Percentiles rank a stretch among this genome's conserved stretches.
Conservation (phyloP, 768 basidiomycete genomes). For the Leccinum uliginosum region DNA sequence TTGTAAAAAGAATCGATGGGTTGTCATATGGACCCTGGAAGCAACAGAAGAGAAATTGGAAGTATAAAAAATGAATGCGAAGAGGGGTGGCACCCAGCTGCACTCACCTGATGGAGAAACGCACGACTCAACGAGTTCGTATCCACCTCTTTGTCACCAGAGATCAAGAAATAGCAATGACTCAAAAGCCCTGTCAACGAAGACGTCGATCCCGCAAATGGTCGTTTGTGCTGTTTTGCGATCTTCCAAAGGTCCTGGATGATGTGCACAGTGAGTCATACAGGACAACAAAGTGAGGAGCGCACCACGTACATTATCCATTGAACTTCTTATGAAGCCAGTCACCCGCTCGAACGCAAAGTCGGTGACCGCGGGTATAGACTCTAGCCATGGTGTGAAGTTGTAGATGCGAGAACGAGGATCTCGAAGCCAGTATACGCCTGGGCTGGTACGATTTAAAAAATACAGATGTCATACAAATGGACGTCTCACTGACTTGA, state of each 20-base stretch:
- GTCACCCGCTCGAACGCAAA: conserved; percentile 81
- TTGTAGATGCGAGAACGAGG: conserved; percentile 84
- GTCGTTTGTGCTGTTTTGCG: conserved; percentile 52
- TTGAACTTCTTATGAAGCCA: conserved; percentile 73
- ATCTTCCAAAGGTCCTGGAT: conserved; percentile 60
- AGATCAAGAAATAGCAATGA: conserved; percentile 87
- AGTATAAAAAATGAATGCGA: not conserved
- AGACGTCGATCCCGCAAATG: conserved; percentile 85
- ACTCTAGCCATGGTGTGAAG: conserved; percentile 67
- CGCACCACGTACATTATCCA: conserved; percentile 52
- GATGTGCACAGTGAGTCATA: not conserved
- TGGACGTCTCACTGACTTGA: conserved; percentile 51
- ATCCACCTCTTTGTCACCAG: conserved; percentile 65
- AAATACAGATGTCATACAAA: not conserved
- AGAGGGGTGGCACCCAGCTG: not conserved
- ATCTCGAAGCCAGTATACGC: conserved; percentile 86
- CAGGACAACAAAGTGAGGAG: not conserved
- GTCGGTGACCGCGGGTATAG: conserved; percentile 70
- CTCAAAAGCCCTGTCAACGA: conserved; percentile 79
- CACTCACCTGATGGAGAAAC: conserved; percentile 57
- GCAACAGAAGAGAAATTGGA: not conserved
- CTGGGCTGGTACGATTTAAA: conserved; percentile 50
- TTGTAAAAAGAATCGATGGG: not conserved
- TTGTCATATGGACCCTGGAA: not conserved
- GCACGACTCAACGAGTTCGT: conserved; percentile 52